phyloP scores from a whole-genome alignment of 2,329 filamentous ascomycete genomes.

The Metarhizium humberi region DNA sequence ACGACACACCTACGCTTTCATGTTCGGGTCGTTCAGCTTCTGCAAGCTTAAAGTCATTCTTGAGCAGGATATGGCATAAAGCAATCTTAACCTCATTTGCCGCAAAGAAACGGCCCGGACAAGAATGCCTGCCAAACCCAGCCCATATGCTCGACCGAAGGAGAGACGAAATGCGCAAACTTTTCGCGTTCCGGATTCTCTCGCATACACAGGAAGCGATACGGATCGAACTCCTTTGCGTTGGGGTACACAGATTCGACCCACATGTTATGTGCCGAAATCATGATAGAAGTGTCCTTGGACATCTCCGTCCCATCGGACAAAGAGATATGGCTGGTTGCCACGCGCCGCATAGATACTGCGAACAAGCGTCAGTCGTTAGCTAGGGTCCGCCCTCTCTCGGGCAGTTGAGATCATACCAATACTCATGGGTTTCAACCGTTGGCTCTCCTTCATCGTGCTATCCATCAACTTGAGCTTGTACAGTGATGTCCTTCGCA shows the following conservation, averaged over 20 bases:
- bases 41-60: slow-evolving; percentile 30
- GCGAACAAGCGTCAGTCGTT: too few relatives aligned
- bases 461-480: background rate
- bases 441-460: background rate
- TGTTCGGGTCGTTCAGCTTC: background rate
- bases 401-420: too few relatives aligned
- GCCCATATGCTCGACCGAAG: slow-evolving; percentile 34
- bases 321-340: background rate
- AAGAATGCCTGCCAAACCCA: slow-evolving; percentile 42
- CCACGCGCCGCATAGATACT: background rate
- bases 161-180: slow-evolving; percentile 34
- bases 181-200: slow-evolving; percentile 22
- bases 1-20: too few relatives aligned
- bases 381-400: background rate
- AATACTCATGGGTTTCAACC: background rate
- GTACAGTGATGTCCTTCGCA: slow-evolving; percentile 13
- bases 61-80: slow-evolving; percentile 33
- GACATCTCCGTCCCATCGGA: background rate
- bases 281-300: background rate
- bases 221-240: background rate
- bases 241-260: background rate
- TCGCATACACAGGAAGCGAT: slow-evolving; percentile 29
- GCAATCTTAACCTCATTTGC: slow-evolving; percentile 42
- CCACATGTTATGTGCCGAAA: background rate
- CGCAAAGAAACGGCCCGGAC: slow-evolving; percentile 43